A percentile compares a stretch with the other conserved stretches of the same genome.
phyloP scores from a whole-genome alignment of 1,139 yeast species.

The Debaryomyces subglobosus region DNA sequence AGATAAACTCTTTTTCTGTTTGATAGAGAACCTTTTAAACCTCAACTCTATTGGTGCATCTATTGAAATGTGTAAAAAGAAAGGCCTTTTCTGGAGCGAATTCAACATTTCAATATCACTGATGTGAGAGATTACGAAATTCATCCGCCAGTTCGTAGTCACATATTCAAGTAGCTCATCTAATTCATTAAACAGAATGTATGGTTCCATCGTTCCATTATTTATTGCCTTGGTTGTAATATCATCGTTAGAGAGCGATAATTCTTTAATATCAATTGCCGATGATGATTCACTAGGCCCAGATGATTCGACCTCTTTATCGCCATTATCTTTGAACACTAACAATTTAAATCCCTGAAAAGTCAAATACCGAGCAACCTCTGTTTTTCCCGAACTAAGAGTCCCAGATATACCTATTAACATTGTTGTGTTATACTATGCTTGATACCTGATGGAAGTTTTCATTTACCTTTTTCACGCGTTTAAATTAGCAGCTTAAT shows the following conservation, averaged over 20 bases:
- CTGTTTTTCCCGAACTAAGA: conserved; percentile 67
- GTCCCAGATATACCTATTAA: conserved; percentile 79
- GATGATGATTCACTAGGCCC: not conserved
- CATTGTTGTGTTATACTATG: conserved; percentile 41
- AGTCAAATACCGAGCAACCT: conserved; percentile 60
- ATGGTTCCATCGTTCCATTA: conserved; percentile 17
- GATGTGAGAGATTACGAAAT: conserved; percentile 64
- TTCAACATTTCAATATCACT: conserved; percentile 47
- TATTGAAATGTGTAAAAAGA: conserved; percentile 76
- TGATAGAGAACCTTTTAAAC: conserved; percentile 45
- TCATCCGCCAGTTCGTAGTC: conserved; percentile 68
- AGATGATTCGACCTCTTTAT: conserved; percentile 1
- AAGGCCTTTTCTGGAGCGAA: conserved; percentile 71
- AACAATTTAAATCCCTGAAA: conserved; percentile 57
- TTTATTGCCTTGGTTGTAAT: not conserved
- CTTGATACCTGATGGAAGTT: not conserved
- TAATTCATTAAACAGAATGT: conserved; percentile 31
- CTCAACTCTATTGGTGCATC: conserved; percentile 73
- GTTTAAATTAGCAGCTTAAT: conserved; percentile 2
- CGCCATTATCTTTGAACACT: conserved; percentile 14
- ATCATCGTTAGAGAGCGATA: conserved; percentile 2
- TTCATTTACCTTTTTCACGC: conserved; percentile 4
- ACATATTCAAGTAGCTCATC: conserved; percentile 60
- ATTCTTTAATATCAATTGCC: not conserved
- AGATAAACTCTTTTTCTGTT: conserved; percentile 20